A percentile compares a stretch with the other conserved stretches of the same genome.
Evolutionary conservation across 2,329 filamentous ascomycete genomes (phyloP).

Genomic region (Fusarium longipes): DNA sequence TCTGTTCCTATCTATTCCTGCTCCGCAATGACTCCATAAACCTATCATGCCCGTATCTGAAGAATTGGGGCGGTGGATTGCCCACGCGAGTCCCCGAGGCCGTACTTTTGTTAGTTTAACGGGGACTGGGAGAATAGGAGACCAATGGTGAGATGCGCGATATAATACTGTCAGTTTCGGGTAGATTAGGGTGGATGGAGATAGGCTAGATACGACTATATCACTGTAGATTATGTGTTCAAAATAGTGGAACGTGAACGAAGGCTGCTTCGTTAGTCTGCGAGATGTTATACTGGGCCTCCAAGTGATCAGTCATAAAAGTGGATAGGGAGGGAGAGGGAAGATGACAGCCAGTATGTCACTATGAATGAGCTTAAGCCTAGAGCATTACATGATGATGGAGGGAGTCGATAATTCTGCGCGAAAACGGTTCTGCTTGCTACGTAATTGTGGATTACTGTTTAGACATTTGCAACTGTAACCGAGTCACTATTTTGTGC

Average conservation of each 20-base stretch:
- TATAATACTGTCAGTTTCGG: not conserved
- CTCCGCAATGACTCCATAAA: constrained; percentile 20
- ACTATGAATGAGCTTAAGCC: not conserved
- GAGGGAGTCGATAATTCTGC: not conserved
- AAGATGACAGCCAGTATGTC: not conserved
- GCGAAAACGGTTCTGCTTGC: not conserved
- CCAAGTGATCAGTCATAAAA: not conserved
- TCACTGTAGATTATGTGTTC: not conserved
- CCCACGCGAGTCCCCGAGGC: not conserved
- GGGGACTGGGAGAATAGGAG: not conserved
- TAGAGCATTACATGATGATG: not conserved
- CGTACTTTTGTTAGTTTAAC: not conserved
- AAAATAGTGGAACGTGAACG: not conserved
- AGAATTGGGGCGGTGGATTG: not conserved
- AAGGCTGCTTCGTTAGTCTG: not conserved
- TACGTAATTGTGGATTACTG: not conserved
- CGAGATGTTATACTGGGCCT: not conserved
- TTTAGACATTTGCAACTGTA: not conserved
- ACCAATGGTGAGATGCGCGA: constrained; percentile 5
- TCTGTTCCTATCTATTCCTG: constrained; percentile 9
- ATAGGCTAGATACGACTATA: not conserved
- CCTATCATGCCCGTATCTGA: constrained; percentile 8
- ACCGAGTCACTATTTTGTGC: not conserved
- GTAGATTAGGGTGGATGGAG: not conserved
- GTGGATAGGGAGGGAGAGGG: not conserved